phyloP scores from a whole-genome alignment of 441 rosid genomes.

The Erodium texanum region DNA sequence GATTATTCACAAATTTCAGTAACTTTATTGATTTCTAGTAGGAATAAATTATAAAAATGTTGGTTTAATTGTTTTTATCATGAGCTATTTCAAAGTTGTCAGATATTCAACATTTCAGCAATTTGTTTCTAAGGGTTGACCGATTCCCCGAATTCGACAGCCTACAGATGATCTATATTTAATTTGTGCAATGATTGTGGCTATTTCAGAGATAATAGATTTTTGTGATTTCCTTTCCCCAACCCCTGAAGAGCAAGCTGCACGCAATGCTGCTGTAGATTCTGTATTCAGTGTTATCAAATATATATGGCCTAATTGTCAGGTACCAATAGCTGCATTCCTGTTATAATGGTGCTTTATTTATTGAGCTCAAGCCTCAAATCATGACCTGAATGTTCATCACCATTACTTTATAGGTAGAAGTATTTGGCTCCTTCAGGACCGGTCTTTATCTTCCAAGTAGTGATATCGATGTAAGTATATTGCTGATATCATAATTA shows the following conservation, averaged over 20 bases:
- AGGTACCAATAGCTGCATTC: conserved; percentile 27
- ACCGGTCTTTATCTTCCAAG: conserved; percentile 87
- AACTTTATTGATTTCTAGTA: neutral
- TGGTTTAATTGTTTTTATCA: too few species aligned
- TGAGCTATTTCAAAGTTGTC: too few species aligned
- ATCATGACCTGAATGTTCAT: neutral
- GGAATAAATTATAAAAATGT: neutral
- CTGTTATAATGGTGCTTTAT: neutral
- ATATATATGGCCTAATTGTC: conserved; percentile 80
- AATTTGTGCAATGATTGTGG: conserved; percentile 9
- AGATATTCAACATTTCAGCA: too few species aligned
- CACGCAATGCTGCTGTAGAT: conserved; percentile 48
- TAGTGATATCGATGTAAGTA: conserved; percentile 89
- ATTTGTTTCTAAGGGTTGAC: neutral
- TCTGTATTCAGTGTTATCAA: conserved; percentile 55
- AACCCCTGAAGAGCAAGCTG: conserved; percentile 57
- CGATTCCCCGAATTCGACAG: neutral
- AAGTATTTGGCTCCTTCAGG: conserved; percentile 75
- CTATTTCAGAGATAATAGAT: conserved; percentile 65
- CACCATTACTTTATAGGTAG: conserved; percentile 42
- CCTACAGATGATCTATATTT: neutral
- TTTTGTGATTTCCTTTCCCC: conserved; percentile 77
- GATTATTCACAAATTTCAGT: neutral
- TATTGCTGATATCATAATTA: too few species aligned
- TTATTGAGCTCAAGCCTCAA: neutral